Conservation (phyloP, 257 asterid species). For the Misopates orontium region DNA sequence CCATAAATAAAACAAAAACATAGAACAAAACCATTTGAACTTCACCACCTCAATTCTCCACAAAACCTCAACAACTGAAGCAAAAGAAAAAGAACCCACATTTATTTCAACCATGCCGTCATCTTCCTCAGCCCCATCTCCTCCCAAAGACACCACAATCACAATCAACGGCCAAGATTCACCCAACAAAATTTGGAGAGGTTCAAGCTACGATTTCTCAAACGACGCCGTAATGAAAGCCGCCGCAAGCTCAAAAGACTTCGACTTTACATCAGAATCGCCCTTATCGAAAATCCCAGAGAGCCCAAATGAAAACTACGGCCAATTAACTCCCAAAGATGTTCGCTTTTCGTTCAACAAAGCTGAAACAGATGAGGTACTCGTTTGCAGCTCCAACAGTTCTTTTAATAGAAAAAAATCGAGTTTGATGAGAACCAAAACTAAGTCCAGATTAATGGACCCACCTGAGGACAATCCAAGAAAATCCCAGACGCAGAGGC, state of each 20-base stretch:
- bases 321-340: conserved; percentile 43
- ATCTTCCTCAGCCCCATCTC: conserved; percentile 35
- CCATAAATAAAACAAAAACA: too few relatives aligned
- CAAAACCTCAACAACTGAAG: not conserved
- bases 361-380: conserved; percentile 45
- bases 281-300: conserved; percentile 56
- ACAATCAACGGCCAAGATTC: conserved; percentile 24
- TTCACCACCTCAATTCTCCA: not conserved
- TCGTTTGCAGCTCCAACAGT: conserved; percentile 42
- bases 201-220: conserved; percentile 54
- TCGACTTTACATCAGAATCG: conserved; percentile 45
- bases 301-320: conserved; percentile 43
- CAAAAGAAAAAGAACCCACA: not conserved
- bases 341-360: conserved; percentile 57
- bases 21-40: not conserved
- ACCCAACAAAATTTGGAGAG: too few relatives aligned
- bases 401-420: conserved; percentile 44
- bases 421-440: conserved; percentile 30
- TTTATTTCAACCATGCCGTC: conserved; percentile 30
- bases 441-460: conserved; percentile 47
- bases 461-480: conserved; percentile 43
- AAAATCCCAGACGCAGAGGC: conserved; percentile 33
- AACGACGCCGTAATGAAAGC: conserved; percentile 53
- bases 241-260: conserved; percentile 46
- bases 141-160: conserved; percentile 26